phyloP scores from a whole-genome alignment of 176 grass and related monocot genomes.

The Ensete glaucum region DNA sequence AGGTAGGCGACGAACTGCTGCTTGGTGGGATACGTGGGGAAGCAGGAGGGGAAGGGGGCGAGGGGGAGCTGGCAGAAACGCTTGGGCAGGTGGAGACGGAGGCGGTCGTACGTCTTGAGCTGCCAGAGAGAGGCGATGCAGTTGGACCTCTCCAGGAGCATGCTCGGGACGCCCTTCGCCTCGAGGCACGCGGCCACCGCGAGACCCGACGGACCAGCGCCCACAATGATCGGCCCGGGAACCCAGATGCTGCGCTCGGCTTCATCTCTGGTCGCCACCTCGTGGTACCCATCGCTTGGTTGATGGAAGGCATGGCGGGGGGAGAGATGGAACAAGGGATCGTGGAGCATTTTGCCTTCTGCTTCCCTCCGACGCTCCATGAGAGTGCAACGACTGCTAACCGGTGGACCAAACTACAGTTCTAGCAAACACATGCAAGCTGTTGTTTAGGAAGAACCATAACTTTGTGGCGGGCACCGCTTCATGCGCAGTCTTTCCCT shows the following conservation, averaged over 20 bases:
- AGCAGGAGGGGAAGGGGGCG: constrained; percentile 60
- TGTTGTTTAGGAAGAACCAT: too few relatives aligned
- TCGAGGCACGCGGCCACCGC: constrained; percentile 83
- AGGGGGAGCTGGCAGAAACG: constrained; percentile 94
- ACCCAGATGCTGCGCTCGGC: constrained; percentile 34
- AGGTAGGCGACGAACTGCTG: constrained; percentile 77
- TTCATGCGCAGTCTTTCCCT: too few relatives aligned
- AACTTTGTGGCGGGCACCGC: too few relatives aligned
- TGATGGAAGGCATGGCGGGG: neutral
- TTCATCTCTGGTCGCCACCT: constrained; percentile 12
- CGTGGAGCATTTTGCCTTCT: constrained; percentile 6
- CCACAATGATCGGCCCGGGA: constrained; percentile 66
- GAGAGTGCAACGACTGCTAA: too few relatives aligned
- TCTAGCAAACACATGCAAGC: too few relatives aligned
- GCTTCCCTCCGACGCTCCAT: constrained; percentile 1
- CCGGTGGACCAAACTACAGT: too few relatives aligned
- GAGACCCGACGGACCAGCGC: constrained; percentile 90
- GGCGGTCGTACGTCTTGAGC: constrained; percentile 79
- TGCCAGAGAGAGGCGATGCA: constrained; percentile 93
- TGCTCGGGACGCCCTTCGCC: constrained; percentile 53
- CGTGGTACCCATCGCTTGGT: neutral
- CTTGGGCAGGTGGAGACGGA: constrained; percentile 91
- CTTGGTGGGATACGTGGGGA: constrained; percentile 80
- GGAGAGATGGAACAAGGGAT: neutral
- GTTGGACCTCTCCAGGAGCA: constrained; percentile 72